Conservation (phyloP, 768 basidiomycete genomes). For the Hericium coralloides region DNA sequence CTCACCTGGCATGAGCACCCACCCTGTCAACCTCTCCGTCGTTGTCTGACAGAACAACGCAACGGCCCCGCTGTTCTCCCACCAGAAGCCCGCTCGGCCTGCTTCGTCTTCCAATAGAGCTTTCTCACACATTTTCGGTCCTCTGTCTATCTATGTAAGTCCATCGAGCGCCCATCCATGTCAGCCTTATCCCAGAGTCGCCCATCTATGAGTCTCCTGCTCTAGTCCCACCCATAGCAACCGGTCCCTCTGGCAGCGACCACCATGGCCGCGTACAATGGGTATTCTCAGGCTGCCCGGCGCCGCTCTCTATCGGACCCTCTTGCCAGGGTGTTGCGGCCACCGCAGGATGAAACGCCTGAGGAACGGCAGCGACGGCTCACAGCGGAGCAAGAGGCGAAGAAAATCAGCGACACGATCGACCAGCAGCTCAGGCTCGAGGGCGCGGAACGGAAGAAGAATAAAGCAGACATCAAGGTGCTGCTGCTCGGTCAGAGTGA, state of each 20-base stretch:
- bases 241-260: not conserved
- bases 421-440: conserved; percentile 72
- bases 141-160: not conserved
- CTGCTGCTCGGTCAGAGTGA: conserved; percentile 82
- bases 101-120: too few relatives aligned
- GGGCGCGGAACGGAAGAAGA: conserved; percentile 47
- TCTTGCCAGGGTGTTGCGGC: conserved; percentile 54
- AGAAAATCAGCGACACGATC: conserved; percentile 65
- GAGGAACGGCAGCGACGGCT: conserved; percentile 58
- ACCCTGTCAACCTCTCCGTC: too few relatives aligned
- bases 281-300: conserved; percentile 3
- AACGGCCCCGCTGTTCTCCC: not conserved
- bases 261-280: conserved; percentile 7
- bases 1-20: too few relatives aligned
- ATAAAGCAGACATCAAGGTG: conserved; percentile 60
- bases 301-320: conserved; percentile 56
- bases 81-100: not conserved
- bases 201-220: not conserved
- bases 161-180: not conserved
- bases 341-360: conserved; percentile 65
- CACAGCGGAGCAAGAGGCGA: conserved; percentile 60
- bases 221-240: not conserved
- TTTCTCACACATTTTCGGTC: too few relatives aligned
- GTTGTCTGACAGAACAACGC: too few relatives aligned
- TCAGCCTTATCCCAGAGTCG: not conserved